Percentiles rank a stretch among this genome's conserved stretches.
These are phyloP conservation scores for Diacronema lutheri DNA, from an alignment of 78 protist genomes.

Conservation along the genomic window DNA sequence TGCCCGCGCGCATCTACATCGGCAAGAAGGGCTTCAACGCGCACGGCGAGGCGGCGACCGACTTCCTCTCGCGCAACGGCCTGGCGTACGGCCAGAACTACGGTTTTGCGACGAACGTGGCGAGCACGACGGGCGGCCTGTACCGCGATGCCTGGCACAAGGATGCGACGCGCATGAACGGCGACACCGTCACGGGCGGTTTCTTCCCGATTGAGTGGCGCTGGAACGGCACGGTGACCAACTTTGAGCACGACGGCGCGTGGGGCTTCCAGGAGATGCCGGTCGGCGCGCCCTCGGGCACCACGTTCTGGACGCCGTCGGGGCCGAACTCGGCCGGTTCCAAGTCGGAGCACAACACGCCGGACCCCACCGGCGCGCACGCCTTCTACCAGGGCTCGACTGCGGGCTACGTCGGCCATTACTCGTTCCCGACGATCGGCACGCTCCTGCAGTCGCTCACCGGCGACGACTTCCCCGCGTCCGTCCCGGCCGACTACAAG, in stretches of 20 bases:
- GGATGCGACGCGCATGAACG: background rate
- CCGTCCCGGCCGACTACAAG: background rate
- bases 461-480: background rate
- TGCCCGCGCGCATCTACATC: background rate
- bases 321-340: background rate
- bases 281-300: background rate
- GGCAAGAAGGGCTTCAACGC: background rate
- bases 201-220: constrained; percentile 8
- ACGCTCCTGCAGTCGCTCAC: background rate
- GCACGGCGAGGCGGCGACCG: background rate
- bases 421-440: background rate
- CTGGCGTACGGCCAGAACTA: constrained; percentile 6
- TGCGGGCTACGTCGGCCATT: background rate
- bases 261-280: background rate
- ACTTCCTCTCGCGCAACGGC: constrained; percentile 7
- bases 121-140: background rate
- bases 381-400: background rate
- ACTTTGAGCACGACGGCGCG: background rate
- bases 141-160: background rate
- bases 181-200: background rate
- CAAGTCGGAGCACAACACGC: constrained; percentile 7
- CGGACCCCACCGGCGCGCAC: background rate
- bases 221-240: background rate
- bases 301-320: background rate
- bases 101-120: background rate